These are phyloP conservation scores for Achaetomiella virescens DNA, from an alignment of 495 filamentous ascomycete genomes.

Conservation along the genomic window DNA sequence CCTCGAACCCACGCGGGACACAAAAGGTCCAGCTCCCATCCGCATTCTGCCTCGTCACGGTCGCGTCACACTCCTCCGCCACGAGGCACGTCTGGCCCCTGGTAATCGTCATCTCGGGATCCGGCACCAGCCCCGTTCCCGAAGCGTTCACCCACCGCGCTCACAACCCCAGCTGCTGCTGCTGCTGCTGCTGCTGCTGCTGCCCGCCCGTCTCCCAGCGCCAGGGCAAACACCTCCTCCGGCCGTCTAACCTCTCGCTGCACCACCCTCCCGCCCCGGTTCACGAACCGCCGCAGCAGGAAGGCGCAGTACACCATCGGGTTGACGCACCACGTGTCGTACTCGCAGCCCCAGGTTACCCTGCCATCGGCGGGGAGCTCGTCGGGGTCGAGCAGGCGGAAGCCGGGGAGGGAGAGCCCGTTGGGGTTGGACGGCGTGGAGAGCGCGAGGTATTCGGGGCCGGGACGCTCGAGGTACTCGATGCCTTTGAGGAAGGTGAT, in stretches of 20 bases:
- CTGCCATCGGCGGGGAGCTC: constrained; percentile 39
- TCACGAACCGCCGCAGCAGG: constrained; percentile 47
- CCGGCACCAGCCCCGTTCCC: constrained; percentile 51
- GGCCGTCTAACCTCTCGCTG: constrained; percentile 38
- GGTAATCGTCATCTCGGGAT: constrained; percentile 50
- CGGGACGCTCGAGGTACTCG: constrained; percentile 54
- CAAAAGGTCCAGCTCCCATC: constrained; percentile 57
- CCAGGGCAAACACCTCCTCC: constrained; percentile 42
- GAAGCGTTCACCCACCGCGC: constrained; percentile 60
- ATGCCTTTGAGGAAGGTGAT: constrained; percentile 48
- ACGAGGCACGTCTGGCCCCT: constrained; percentile 44
- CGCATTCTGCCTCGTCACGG: constrained; percentile 53
- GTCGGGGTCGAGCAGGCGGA: constrained; percentile 30
- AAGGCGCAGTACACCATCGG: constrained; percentile 56
- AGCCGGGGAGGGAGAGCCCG: constrained; percentile 42
- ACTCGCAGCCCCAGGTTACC: constrained; percentile 51
- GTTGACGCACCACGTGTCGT: constrained; percentile 54
- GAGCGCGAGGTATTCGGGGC: constrained; percentile 28
- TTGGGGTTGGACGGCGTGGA: constrained; percentile 16
- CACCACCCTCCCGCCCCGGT: constrained; percentile 42
- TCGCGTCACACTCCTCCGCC: constrained; percentile 37
- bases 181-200: constrained; percentile 34
- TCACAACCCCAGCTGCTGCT: constrained; percentile 47
- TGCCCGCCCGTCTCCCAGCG: constrained; percentile 36
- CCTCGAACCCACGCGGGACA: constrained; percentile 52